These are phyloP conservation scores for Nicotiana noctiflora DNA, from an alignment of 257 asterid species.

Conservation along the genomic window DNA sequence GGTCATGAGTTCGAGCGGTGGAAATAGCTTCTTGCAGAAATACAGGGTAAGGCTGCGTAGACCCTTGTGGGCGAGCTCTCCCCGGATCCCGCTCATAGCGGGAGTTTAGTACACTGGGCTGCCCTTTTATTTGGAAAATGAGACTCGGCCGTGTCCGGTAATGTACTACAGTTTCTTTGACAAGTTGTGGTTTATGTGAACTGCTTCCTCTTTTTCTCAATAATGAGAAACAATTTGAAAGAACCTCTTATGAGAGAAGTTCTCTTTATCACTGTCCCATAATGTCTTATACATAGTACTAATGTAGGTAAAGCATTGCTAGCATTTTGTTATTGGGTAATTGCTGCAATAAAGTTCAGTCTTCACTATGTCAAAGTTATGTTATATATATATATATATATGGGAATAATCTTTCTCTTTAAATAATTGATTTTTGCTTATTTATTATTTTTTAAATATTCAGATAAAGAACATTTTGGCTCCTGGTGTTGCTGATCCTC, in stretches of 20 bases:
- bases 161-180: too few relatives aligned
- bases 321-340: not conserved
- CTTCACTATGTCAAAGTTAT: not conserved
- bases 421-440: not conserved
- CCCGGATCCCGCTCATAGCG: too few relatives aligned
- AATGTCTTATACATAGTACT: too few relatives aligned
- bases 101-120: too few relatives aligned
- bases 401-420: not conserved
- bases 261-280: not conserved
- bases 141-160: not conserved
- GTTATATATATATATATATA: not conserved
- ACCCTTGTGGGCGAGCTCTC: too few relatives aligned
- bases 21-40: too few relatives aligned
- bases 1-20: too few relatives aligned
- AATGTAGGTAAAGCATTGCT: not conserved
- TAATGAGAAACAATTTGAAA: too few relatives aligned
- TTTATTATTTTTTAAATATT: not conserved
- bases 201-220: not conserved
- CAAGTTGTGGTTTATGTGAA: not conserved
- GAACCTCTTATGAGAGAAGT: not conserved
- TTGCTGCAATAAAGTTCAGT: not conserved
- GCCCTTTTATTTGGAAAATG: not conserved
- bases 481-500: conserved; percentile 60
- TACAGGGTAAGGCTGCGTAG: too few relatives aligned
- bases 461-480: conserved; percentile 57